phyloP scores from a whole-genome alignment of 2,329 filamentous ascomycete species.

The Paecilomyces formosus region DNA sequence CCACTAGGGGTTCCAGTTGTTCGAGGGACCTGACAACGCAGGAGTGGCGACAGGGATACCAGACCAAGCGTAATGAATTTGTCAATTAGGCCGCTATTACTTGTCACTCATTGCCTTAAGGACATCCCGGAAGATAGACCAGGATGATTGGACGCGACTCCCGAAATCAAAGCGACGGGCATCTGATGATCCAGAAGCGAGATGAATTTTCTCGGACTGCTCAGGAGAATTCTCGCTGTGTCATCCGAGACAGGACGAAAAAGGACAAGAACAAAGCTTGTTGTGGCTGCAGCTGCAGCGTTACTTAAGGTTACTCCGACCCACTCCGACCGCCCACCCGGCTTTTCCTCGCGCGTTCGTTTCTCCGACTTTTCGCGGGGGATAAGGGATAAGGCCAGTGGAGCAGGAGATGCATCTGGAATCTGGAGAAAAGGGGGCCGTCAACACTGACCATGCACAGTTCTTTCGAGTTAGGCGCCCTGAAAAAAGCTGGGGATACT shows the following conservation, averaged over 20 bases:
- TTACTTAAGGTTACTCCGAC: neutral
- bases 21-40: neutral
- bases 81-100: neutral
- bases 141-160: neutral
- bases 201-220: neutral
- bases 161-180: neutral
- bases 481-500: neutral
- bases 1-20: neutral
- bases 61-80: neutral
- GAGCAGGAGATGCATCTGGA: neutral
- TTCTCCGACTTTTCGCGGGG: constrained; percentile 17
- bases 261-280: neutral
- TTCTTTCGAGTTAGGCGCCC: neutral
- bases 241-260: neutral
- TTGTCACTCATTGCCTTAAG: neutral
- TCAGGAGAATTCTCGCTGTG: neutral
- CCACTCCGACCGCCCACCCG: neutral
- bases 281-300: neutral
- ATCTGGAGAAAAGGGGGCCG: neutral
- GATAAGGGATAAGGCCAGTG: constrained; percentile 10
- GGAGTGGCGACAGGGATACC: neutral
- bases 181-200: neutral
- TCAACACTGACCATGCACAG: neutral
- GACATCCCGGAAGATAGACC: neutral
- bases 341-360: neutral